Base-by-base conservation (phyloP, 169 alveolate genomes). In the Toxoplasma gondii region DNA sequence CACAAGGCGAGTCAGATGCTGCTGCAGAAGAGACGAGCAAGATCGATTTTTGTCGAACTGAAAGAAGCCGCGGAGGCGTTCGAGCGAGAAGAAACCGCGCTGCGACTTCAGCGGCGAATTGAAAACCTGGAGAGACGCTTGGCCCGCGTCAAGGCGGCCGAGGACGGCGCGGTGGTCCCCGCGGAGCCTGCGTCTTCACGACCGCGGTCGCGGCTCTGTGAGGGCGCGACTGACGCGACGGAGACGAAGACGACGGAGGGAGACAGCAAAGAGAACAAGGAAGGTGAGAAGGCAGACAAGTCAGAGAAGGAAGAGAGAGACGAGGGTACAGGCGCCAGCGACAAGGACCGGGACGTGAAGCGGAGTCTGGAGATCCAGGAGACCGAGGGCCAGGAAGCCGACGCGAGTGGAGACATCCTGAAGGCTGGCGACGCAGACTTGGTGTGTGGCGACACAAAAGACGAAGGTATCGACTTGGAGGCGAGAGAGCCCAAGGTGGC, bases 1-100 rank as follows among this genome's bases (percentile, higher is more conserved):
- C 31, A 44, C 54, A 83, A 92, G 88, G 84, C 78, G 94, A 83
- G 83, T 69, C 92, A 92, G 88, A 70, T 58, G 91, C 58, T 27
- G 78, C 88, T 70, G 82, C 82, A 91, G 31, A 67, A 83, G 64
- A 10, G 84, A 49, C 88, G 88, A 29, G 88, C 36, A 17, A 10
- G 88, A 17, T 29, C 36, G 64, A 5, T 36, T 24, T 39, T 39
- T 10, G 49, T 39, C 64, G 88, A 81, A 38, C 36, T 29, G 88
- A 5, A 39, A 9, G 19, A 81, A 34, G 36, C 36, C 53, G 88
- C 49, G 58, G 58, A 74, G 43, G 84, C 84, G 1, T 16, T n/a
- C 9, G 45, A 74, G 44, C 39, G 43, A 16, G 84, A 10, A 12
- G 84, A 74, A 44, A 36, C 84, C 24, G 84, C 39, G 43, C 17